A percentile compares a stretch with the other conserved stretches of the same genome.
phyloP scores from a whole-genome alignment of 1,284 basidiomycete genomes.

The Tetrapyrgos nigripes region DNA sequence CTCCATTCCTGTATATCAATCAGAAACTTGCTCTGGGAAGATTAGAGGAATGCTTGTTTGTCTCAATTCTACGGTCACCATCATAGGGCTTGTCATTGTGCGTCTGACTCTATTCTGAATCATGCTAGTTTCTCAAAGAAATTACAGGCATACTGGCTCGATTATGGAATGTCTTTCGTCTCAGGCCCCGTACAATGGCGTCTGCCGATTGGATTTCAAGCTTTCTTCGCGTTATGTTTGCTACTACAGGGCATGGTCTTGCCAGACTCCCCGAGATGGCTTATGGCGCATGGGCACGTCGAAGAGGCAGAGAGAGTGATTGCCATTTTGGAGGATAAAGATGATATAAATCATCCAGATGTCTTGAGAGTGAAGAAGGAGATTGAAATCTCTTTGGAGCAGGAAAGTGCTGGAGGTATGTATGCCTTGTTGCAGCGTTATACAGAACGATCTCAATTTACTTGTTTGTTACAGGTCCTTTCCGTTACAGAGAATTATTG shows the following conservation, averaged over 20 bases:
- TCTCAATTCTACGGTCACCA: constrained; percentile 53
- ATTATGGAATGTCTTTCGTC: constrained; percentile 49
- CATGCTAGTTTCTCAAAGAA: not conserved
- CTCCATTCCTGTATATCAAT: constrained; percentile 50
- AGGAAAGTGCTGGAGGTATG: constrained; percentile 46
- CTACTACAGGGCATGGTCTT: constrained; percentile 44
- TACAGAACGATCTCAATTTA: too few relatives aligned
- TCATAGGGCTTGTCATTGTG: constrained; percentile 53
- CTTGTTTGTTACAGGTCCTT: constrained; percentile 35
- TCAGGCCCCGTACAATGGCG: constrained; percentile 44
- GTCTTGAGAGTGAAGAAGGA: constrained; percentile 42
- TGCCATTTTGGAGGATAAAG: constrained; percentile 44
- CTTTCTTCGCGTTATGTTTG: constrained; percentile 46
- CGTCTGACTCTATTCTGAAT: constrained; percentile 12
- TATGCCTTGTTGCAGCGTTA: constrained; percentile 10
- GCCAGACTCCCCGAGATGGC: constrained; percentile 50
- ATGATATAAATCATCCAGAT: constrained; percentile 38
- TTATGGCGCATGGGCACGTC: constrained; percentile 46
- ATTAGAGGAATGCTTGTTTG: constrained; percentile 54
- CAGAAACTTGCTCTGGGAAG: constrained; percentile 51
- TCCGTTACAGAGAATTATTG: constrained; percentile 44
- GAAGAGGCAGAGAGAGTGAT: constrained; percentile 47
- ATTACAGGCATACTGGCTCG: constrained; percentile 51
- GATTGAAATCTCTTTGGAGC: constrained; percentile 43
- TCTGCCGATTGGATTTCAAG: constrained; percentile 53